Conservation (phyloP, 805 yeast species). For the Hanseniaspora pseudoguilliermondii region DNA sequence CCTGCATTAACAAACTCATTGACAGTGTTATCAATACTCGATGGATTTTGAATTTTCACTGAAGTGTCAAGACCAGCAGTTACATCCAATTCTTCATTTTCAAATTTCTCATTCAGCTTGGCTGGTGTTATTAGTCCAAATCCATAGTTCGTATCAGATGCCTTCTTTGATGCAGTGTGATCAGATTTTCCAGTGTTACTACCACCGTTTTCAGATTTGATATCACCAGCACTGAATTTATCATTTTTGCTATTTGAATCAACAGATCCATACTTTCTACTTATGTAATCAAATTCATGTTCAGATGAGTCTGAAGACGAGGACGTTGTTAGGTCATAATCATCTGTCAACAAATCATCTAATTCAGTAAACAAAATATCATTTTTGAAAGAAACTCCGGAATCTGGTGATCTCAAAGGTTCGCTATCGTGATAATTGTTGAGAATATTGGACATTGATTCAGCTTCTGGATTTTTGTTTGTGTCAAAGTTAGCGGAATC, state of each 20-base stretch:
- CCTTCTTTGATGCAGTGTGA: not conserved
- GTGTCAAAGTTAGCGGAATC: not conserved
- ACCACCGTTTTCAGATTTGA: not conserved
- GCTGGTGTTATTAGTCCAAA: conserved; percentile 23
- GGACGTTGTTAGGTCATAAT: conserved; percentile 6
- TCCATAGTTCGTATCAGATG: conserved; percentile 14
- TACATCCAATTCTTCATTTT: conserved; percentile 21
- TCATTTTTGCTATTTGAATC: not conserved
- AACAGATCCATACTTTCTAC: not conserved
- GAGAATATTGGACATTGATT: no score
- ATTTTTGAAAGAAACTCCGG: not conserved
- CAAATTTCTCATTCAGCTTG: conserved; percentile 22
- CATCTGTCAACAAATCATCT: conserved; percentile 1
- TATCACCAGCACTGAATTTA: not conserved
- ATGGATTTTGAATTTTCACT: not conserved
- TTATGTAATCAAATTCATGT: not conserved
- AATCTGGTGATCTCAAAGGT: not conserved
- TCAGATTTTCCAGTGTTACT: not conserved
- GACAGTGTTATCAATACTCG: not conserved
- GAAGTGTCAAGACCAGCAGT: conserved; percentile 24
- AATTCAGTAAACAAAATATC: not conserved
- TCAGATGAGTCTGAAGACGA: conserved; percentile 1
- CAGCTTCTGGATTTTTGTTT: no score
- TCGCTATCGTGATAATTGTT: not conserved
- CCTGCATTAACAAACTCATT: not conserved